Evolutionary conservation across 495 filamentous ascomycete species (phyloP).

Genomic region (Rhizodiscina lignyota): DNA sequence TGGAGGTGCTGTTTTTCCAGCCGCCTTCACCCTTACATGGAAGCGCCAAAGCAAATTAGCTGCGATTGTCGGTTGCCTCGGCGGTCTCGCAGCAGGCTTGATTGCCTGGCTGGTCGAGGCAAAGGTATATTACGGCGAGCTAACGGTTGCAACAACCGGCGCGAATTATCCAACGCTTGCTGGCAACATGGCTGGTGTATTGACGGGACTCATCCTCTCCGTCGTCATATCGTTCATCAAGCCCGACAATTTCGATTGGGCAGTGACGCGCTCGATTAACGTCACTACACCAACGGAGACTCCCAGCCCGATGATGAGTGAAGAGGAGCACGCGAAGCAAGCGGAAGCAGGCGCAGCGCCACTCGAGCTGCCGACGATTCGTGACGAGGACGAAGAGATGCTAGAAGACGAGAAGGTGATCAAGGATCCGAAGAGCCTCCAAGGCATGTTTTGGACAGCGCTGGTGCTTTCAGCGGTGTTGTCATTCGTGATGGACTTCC

Average conservation of each 20-base stretch:
- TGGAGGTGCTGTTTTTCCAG: conserved; percentile 16
- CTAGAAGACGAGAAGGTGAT: conserved; percentile 5
- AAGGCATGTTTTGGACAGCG: too few species aligned
- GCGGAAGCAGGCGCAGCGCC: neutral
- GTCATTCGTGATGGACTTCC: conserved; percentile 16
- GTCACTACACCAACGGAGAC: conserved; percentile 1
- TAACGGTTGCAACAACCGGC: conserved; percentile 10
- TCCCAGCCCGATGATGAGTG: conserved; percentile 2
- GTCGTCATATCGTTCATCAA: conserved; percentile 15
- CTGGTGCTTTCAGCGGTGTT: conserved; percentile 11
- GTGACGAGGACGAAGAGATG: conserved; percentile 11
- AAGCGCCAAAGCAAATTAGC: conserved; percentile 8
- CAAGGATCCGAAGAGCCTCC: conserved; percentile 8
- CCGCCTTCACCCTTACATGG: conserved; percentile 16
- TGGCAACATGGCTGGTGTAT: conserved; percentile 19
- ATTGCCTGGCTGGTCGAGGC: conserved; percentile 14
- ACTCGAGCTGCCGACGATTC: conserved; percentile 3
- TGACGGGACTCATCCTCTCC: conserved; percentile 17
- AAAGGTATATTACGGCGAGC: conserved; percentile 9
- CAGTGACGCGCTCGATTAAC: conserved; percentile 18
- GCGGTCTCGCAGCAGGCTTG: conserved; percentile 11
- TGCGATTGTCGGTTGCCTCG: conserved; percentile 10
- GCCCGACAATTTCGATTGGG: conserved; percentile 18
- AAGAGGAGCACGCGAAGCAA: conserved; percentile 4
- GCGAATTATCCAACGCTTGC: conserved; percentile 19